Base-by-base conservation (phyloP, 1,284 basidiomycete species). In the Phylloboletellus chloephorus region DNA sequence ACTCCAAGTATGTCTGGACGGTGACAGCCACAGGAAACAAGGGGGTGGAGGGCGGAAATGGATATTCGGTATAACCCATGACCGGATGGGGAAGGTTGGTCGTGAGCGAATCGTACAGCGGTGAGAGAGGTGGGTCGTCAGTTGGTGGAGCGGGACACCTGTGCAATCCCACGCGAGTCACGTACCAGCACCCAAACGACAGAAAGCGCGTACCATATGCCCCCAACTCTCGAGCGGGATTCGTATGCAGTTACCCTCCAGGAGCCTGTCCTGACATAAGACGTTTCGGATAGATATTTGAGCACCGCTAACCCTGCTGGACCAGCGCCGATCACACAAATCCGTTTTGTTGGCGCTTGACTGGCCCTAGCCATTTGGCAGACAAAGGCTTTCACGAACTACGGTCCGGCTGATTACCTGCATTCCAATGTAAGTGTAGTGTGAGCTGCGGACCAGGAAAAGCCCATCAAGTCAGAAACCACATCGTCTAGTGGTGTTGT, bases 41-140 rank as follows among this genome's bases (percentile, higher is more conserved):
- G 2, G 78, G 71, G 0, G 85, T 88, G 3, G 72, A 76, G 0
- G 82, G 79, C 0, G 82, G 81, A 50, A 86, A 88, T 2, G 68
- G 57, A 52, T 75, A 78, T 39, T 72, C 72, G 1, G 71, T 66
- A 48, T 69, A 88, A 8, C 72, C 73, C 86, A 89, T 88, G 32
- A 80, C 47, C 0, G 81, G 81, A 51, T 88, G 82, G 0, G 86
- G 82, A 3, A 88, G 58, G 52, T 88, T 89, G 1, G 86, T 81
- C 15, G 78, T 79, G 13, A 89, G 65, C 1, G 81, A 80, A 50
- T 88, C 82, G 52, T 89, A 88, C 13, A 87, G 51, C 0, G 87
- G 76, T 0, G 83, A 81, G 12, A 71, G 54, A 1, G 85, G 84
- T 6, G 73, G 78, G 24, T 75, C 57, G 12, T 64, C 67, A 23